A percentile compares a stretch with the other conserved stretches of the same genome.
These are phyloP conservation scores for Mycena galericulata DNA, from an alignment of 768 basidiomycete genomes.

Conservation along the genomic window DNA sequence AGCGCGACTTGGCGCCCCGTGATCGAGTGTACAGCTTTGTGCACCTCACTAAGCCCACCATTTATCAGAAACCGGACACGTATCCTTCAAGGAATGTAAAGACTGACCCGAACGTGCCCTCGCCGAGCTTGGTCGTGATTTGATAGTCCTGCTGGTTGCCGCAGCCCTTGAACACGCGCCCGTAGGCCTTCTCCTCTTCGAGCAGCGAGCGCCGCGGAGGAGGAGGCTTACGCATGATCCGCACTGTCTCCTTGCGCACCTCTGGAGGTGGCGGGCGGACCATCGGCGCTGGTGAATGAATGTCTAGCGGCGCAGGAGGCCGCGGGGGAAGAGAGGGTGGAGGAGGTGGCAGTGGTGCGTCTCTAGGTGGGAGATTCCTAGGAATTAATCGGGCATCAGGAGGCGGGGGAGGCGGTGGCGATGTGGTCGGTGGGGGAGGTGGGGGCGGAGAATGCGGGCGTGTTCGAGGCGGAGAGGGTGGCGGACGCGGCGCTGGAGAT, in stretches of 20 bases:
- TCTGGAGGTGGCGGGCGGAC: slow-evolving; percentile 36
- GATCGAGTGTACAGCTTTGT: slow-evolving; percentile 80
- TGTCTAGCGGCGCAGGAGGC: slow-evolving; percentile 59
- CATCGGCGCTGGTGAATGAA: slow-evolving; percentile 59
- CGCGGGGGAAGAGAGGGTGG: slow-evolving; percentile 57
- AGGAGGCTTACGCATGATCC: slow-evolving; percentile 52
- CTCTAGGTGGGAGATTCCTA: slow-evolving; percentile 46
- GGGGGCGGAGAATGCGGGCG: slow-evolving; percentile 24
- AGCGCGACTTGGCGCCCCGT: slow-evolving; percentile 81
- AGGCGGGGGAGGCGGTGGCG: slow-evolving; percentile 44
- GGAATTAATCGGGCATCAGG: slow-evolving; percentile 41
- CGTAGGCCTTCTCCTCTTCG: slow-evolving; percentile 77
- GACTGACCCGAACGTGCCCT: slow-evolving; percentile 92
- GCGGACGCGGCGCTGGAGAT: slow-evolving; percentile 35
- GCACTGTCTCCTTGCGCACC: slow-evolving; percentile 35
- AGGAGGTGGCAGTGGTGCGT: slow-evolving; percentile 47
- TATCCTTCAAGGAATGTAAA: slow-evolving; percentile 3
- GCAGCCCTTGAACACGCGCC: slow-evolving; percentile 75
- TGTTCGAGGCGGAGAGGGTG: slow-evolving; percentile 34
- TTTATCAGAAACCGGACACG: slow-evolving; percentile 13
- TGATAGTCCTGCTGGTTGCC: slow-evolving; percentile 83
- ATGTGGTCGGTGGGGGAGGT: slow-evolving; percentile 38
- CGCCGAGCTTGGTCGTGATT: slow-evolving; percentile 88
- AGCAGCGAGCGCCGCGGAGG: slow-evolving; percentile 65
- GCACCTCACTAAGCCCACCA: slow-evolving; percentile 76